Evolutionary conservation across 495 filamentous ascomycete species (phyloP), one percentile per base, ranked within the genome.

Genomic region (Talaromyces nanjingensis): DNA sequence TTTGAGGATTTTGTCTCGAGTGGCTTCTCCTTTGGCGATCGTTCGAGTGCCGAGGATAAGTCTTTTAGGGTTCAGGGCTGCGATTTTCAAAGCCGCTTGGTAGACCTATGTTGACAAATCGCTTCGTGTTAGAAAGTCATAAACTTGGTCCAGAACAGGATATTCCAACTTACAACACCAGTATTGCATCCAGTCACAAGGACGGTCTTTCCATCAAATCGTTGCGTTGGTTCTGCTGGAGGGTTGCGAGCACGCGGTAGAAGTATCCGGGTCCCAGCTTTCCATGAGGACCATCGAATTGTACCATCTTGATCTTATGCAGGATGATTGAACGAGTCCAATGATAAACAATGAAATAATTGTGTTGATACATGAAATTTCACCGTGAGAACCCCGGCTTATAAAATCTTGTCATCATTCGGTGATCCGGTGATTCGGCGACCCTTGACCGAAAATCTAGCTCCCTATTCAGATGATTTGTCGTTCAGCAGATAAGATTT

Each of bases 151-250:
- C n/a, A 14, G 31, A 29, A 33, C 16, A 4, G 24, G n/a, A 31
- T 16, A 24, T 12, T 4, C 6, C 1, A 20, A 31, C 25, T 5
- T 42, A 59, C 57, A 22, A 71, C 65, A 16, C 69, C 69, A 11
- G 69, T 62, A 61, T 71, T 71, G 20, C 65, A 65, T 16, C 67
- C 69, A 22, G 67, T 71, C 27, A 71, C 65, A 3, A 71, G 59
- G 6, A 70, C 66, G 0, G 67, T 71, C 39, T 68, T 65, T 14
- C 67, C 67, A 14, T 60, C 61, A 42, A 71, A 67, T 14, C 54
- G 60, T 12, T 45, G 34, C n/a, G 47, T 67, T 7, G 67, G 69
- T 7, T 65, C 37, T 55, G 62, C 52, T 47, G 64, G 62, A 34
- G 67, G 60, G 58, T 68, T 61, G 20, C 66, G 60, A 20, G 56